phyloP scores from a whole-genome alignment of 202 grass and related monocot genomes.

The Carex arenaria region DNA sequence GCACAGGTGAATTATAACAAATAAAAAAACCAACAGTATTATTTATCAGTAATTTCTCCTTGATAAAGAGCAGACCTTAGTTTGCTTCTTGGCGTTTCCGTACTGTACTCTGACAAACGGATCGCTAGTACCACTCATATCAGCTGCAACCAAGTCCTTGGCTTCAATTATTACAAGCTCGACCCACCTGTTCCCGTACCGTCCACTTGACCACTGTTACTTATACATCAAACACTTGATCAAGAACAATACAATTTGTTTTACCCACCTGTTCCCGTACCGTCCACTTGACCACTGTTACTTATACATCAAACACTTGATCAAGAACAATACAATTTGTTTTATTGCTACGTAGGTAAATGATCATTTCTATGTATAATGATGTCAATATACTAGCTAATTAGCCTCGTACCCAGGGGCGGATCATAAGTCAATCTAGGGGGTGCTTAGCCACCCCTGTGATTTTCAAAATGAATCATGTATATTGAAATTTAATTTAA shows the following conservation, averaged over 20 bases:
- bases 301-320: not conserved
- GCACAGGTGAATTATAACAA: not conserved
- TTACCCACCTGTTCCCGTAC: conserved; percentile 55
- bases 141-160: conserved; percentile 85
- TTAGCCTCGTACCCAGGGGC: not conserved
- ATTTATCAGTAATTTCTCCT: not conserved
- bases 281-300: conserved; percentile 55
- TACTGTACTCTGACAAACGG: conserved; percentile 92
- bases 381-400: not conserved
- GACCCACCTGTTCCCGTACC: conserved; percentile 54
- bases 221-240: not conserved
- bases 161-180: conserved; percentile 85
- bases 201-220: conserved; percentile 52
- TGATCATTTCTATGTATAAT: not conserved
- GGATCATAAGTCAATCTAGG: too few species aligned
- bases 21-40: not conserved
- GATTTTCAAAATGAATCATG: too few species aligned
- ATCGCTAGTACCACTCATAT: conserved; percentile 97
- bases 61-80: conserved; percentile 47
- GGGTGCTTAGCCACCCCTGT: too few species aligned
- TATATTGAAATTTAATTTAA: too few species aligned
- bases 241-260: too few species aligned
- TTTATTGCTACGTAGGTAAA: not conserved
- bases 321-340: conserved; percentile 14
- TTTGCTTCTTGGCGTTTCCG: conserved; percentile 84